Percentiles rank a stretch among this genome's conserved stretches.
phyloP scores from a whole-genome alignment of 306 rosid genomes.

The Hippophae tibetana region DNA sequence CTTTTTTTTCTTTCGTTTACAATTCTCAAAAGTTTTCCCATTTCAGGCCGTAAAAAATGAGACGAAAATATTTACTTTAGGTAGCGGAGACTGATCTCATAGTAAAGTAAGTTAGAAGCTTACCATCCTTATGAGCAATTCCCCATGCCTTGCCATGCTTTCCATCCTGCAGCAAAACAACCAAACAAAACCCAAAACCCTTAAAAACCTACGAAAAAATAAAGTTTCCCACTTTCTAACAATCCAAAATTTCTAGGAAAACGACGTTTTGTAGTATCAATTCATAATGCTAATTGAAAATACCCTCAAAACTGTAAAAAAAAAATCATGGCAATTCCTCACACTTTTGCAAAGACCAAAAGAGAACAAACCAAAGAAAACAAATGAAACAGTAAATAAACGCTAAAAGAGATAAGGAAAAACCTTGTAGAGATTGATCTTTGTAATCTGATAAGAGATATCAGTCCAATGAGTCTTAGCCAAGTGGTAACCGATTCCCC shows the following conservation, averaged over 20 bases:
- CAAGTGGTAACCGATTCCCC: constrained; percentile 91
- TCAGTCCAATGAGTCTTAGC: constrained; percentile 85
- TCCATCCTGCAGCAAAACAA: constrained; percentile 51
- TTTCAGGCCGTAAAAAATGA: no score
- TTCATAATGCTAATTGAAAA: no score
- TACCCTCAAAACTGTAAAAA: no score
- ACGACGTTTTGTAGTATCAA: no score
- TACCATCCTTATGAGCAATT: constrained; percentile 71
- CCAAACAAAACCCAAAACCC: constrained; percentile 17
- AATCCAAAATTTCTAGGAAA: background rate
- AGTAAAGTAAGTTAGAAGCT: constrained; percentile 8
- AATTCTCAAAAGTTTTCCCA: background rate
- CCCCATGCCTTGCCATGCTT: constrained; percentile 99
- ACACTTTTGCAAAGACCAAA: background rate
- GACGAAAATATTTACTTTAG: background rate
- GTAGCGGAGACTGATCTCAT: background rate
- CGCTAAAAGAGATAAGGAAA: constrained; percentile 2
- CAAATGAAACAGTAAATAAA: background rate
- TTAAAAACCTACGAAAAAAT: background rate
- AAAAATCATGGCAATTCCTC: background rate
- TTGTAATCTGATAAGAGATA: constrained; percentile 76
- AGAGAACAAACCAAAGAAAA: background rate
- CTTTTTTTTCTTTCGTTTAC: background rate
- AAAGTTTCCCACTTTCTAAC: background rate
- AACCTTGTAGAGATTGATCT: constrained; percentile 85